Evolutionary conservation across 2,329 filamentous ascomycete species (phyloP), one percentile per base, ranked within the genome.

Genomic region (Alternaria rosae): DNA sequence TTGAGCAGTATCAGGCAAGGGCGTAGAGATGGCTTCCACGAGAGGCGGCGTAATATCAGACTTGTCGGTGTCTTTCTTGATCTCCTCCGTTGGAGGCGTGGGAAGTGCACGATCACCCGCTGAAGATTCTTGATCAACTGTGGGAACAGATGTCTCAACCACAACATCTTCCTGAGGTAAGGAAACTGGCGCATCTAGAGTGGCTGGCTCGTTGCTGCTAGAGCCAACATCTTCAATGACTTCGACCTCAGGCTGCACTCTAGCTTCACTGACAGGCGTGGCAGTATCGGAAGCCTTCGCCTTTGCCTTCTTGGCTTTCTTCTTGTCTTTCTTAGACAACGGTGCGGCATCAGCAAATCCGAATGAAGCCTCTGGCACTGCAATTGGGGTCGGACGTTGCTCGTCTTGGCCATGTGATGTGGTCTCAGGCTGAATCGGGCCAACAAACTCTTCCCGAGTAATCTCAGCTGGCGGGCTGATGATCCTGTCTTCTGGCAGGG

Each of bases 291-390:
- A 70, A 21, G 64, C 35, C 48, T 69, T 72, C 10, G 41, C 54
- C 44, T 73, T 75, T 9, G 62, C 60, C 47, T 75, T 76, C 69
- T 74, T 76, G 2, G 62, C 67, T 52, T 76, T 75, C 59, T 77
- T 76, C 67, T 69, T 74, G 10, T 71, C 71, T 32, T 75, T 73
- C 59, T 73, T 74, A 1, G 68, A 69, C 10, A 65, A 11, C 12
- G 57, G 26, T 30, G 57, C 38, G 55, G 50, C 38, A 9, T 51
- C 54, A 6, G 54, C 64, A 32, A 67, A 41, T 6, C 50, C 35
- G 12, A 54, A 20, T 9, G 44, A 20, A 9, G 15, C 41, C n/a
- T 62, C 58, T 21, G 47, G 38, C 26, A 61, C 53, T 25, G 35
- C 42, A 3, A 2, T 20, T 28, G 59, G 42, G n/a, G 20, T 43